phyloP scores from a whole-genome alignment of 192 early-diverging fungal genomes.

The Podila horticola region DNA sequence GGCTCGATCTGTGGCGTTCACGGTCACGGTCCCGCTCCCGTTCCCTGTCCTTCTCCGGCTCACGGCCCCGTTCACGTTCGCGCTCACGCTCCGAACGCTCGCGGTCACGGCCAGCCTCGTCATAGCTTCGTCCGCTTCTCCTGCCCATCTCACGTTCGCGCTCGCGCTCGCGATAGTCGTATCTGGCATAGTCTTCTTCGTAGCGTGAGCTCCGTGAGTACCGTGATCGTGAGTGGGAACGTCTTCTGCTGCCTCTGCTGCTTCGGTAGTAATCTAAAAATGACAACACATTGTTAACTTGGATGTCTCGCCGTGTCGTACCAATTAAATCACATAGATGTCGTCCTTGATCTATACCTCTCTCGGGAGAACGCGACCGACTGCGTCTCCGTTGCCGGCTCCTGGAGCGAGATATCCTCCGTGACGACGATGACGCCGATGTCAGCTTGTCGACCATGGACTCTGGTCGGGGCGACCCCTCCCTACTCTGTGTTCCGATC shows the following conservation, averaged over 20 bases:
- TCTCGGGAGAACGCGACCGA: constrained; percentile 31
- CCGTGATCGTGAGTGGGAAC: constrained; percentile 31
- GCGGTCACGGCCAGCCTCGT: constrained; percentile 1
- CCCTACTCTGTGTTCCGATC: constrained; percentile 5
- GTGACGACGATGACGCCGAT: constrained; percentile 28
- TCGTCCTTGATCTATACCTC: neutral
- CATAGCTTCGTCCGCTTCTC: constrained; percentile 3
- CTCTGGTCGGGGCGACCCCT: constrained; percentile 12
- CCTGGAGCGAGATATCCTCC: constrained; percentile 28
- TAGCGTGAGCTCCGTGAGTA: constrained; percentile 39
- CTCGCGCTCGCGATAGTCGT: constrained; percentile 28
- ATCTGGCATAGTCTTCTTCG: constrained; percentile 33
- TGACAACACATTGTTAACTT: neutral
- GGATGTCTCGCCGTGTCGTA: neutral
- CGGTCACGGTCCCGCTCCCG: constrained; percentile 20
- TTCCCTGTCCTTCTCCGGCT: constrained; percentile 13
- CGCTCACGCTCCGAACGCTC: constrained; percentile 4
- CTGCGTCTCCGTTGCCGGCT: constrained; percentile 36
- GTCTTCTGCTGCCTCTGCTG: constrained; percentile 4
- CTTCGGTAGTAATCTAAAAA: constrained; percentile 21
- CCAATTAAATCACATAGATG: neutral
- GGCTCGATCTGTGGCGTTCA: constrained; percentile 10
- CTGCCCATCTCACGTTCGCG: constrained; percentile 8
- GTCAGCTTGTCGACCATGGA: constrained; percentile 34
- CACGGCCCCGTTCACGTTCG: constrained; percentile 15